Conservation (phyloP, 306 rosid species). For the Trifolium subterraneum region DNA sequence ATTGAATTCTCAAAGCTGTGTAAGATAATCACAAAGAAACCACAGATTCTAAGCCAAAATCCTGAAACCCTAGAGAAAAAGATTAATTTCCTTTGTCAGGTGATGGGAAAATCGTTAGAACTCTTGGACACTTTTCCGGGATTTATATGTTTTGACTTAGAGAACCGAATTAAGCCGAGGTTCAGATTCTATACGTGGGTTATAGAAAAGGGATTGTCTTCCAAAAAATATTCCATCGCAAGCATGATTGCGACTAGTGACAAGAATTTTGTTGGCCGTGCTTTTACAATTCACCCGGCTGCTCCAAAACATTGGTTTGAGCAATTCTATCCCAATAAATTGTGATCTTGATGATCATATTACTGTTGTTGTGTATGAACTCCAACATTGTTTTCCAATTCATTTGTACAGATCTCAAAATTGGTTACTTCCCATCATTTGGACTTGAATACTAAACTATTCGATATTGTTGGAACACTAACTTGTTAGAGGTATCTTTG, state of each 20-base stretch:
- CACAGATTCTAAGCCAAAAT: conserved; percentile 70
- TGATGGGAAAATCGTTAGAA: conserved; percentile 58
- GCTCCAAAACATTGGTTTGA: conserved; percentile 85
- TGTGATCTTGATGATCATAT: conserved; percentile 14
- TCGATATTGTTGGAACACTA: conserved; percentile 20
- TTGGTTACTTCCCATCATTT: conserved; percentile 17
- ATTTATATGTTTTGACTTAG: conserved; percentile 67
- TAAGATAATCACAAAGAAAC: conserved; percentile 50
- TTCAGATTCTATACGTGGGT: conserved; percentile 68
- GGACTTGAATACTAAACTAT: conserved; percentile 31
- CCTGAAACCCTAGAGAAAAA: conserved; percentile 62
- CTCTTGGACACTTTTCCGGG: conserved; percentile 61
- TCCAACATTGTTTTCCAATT: conserved; percentile 17
- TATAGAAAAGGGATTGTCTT: conserved; percentile 57
- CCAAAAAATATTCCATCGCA: conserved; percentile 60
- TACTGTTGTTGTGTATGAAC: conserved; percentile 21
- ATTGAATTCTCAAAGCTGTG: conserved; percentile 65
- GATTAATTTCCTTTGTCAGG: conserved; percentile 59
- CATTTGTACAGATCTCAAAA: conserved; percentile 38
- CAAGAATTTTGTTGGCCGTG: conserved; percentile 59
- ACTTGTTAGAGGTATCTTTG: conserved; percentile 17
- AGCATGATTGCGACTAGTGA: conserved; percentile 72
- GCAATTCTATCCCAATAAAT: conserved; percentile 48
- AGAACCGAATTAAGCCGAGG: conserved; percentile 78
- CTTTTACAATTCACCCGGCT: conserved; percentile 65